Conservation (phyloP, 768 basidiomycete genomes). For the Mycena filopes region DNA sequence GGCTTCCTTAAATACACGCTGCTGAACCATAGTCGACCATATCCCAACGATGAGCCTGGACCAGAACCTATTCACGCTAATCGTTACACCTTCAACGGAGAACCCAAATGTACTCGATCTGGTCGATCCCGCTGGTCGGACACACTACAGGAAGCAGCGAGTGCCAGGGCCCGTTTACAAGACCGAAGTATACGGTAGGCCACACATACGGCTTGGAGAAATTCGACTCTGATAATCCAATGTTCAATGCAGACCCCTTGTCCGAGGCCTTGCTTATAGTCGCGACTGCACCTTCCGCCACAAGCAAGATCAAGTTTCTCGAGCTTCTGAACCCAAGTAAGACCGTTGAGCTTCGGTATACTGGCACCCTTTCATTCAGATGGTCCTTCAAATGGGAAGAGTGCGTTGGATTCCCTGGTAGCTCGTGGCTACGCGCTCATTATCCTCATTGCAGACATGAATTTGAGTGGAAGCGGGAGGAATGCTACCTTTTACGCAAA, state of each 20-base stretch:
- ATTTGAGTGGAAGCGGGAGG: conserved; percentile 88
- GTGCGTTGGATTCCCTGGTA: conserved; percentile 58
- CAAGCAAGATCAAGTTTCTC: conserved; percentile 78
- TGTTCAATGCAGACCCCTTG: conserved; percentile 72
- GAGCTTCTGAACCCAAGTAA: conserved; percentile 81
- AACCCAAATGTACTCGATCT: conserved; percentile 76
- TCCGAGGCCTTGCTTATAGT: conserved; percentile 78
- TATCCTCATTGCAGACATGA: conserved; percentile 63
- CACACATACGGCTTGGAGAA: not conserved
- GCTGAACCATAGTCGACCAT: not conserved
- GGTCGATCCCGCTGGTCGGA: conserved; percentile 67
- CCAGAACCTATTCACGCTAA: conserved; percentile 86
- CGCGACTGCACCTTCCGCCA: conserved; percentile 69
- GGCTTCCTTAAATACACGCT: conserved; percentile 1
- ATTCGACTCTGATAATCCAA: not conserved
- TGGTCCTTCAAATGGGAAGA: conserved; percentile 89
- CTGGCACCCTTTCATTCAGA: conserved; percentile 76
- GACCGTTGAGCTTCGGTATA: conserved; percentile 76
- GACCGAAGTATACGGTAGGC: conserved; percentile 74
- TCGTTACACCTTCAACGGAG: conserved; percentile 67
- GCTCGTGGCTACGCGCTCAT: not conserved
- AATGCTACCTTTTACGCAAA: conserved; percentile 60
- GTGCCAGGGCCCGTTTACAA: conserved; percentile 62
- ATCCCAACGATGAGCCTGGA: conserved; percentile 75
- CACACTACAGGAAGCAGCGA: conserved; percentile 80